Percentiles rank a stretch among this genome's conserved stretches.
Conservation (phyloP, 1,284 basidiomycete species). For the Tilletia horrida region DNA sequence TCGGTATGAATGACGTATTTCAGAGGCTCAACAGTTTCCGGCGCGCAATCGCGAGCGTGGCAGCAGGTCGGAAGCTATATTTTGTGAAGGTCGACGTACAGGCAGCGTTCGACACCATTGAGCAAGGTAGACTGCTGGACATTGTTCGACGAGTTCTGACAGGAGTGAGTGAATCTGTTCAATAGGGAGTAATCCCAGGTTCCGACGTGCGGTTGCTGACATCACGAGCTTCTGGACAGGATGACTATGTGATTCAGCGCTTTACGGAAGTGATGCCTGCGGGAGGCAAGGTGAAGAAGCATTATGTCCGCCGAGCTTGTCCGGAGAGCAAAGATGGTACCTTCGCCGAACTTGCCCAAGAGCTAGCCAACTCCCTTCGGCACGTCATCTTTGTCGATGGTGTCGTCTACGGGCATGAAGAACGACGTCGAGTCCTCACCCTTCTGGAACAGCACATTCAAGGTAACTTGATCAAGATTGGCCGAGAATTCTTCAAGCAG, state of each 20-base stretch:
- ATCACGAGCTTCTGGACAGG: neutral
- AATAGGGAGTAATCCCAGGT: neutral
- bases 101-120: conserved; percentile 93
- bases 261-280: conserved; percentile 37
- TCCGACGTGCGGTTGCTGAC: conserved; percentile 1
- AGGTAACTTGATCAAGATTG: conserved; percentile 73
- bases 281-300: conserved; percentile 15
- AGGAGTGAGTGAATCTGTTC: neutral
- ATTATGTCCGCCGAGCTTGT: conserved; percentile 32
- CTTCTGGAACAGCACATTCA: conserved; percentile 84
- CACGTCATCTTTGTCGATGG: conserved; percentile 82
- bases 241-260: conserved; percentile 45
- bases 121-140: conserved; percentile 76
- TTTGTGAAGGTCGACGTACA: conserved; percentile 96
- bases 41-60: neutral
- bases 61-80: conserved; percentile 58
- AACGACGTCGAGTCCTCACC: conserved; percentile 65
- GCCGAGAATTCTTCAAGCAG: conserved; percentile 74
- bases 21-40: conserved; percentile 31
- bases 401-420: conserved; percentile 64
- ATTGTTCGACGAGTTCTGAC: conserved; percentile 62
- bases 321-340: conserved; percentile 67
- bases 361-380: conserved; percentile 63
- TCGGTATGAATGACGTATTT: conserved; percentile 57
- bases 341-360: conserved; percentile 63